Base-by-base conservation (phyloP, 768 basidiomycete species). In the Leccinum subgranulosum region DNA sequence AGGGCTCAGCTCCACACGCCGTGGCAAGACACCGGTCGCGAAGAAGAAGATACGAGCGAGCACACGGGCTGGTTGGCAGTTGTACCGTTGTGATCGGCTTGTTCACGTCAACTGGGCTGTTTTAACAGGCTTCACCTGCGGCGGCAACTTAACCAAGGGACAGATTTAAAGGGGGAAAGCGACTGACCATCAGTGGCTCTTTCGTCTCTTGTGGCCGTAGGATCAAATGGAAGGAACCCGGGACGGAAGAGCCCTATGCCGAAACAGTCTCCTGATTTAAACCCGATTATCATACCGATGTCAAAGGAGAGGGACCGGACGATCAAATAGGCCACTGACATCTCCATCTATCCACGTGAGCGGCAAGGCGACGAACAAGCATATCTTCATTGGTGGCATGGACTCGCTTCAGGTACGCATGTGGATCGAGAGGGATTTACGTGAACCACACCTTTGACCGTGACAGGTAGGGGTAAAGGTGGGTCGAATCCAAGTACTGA, bases 321-420 rank as follows among this genome's bases (percentile, higher is more conserved):
- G 31, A 34, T 36, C 53, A 34, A 46, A 43, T 19, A n/a, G 41
- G 41, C 39, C 39, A 19, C 2, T 43, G 39, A 19, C n/a, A 10
- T 19, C 17, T 17, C 17, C 8, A 17, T 9, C 7, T 43, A n/a
- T 43, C 41, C 41, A 19, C 39, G 39, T 41, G 39, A 41, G 39
- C 39, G 39, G 6, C 39, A 41, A 11, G 36, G 11, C 39, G 5
- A 41, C 39, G 39, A 41, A 41, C 39, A n/a, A 41, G 39, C n/a
- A n/a, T 41, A 19, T 43, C 41, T 11, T 41, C 39, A 19, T 19
- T 41, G 10, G 10, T 43, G 10, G n/a, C n/a, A 19, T 19, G 53
- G 47, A 34, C 51, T 33, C 62, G 27, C 33, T 49, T 60, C 58
- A 60, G 58, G 55, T 61, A 58, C 46, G 31, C n/a, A 12, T 28